Evolutionary conservation across 2,329 filamentous ascomycete species (phyloP), one percentile per base, ranked within the genome.

Genomic region (Knoxdaviesia proteae): DNA sequence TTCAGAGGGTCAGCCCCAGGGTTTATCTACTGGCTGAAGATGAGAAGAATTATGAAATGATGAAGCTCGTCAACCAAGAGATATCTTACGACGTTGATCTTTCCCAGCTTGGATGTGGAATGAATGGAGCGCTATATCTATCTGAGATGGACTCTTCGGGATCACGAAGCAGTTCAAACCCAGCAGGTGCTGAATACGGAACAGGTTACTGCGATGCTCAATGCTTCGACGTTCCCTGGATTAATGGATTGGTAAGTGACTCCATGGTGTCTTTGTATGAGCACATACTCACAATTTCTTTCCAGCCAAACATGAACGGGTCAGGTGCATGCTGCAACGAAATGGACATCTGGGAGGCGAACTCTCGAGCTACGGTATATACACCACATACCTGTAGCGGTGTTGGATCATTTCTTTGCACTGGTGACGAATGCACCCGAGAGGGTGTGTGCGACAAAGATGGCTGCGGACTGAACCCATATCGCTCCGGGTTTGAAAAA

Each of bases 61-160:
- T 79, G 53, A 61, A 74, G 47, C 61, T 79, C 41, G 64, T 69
- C 31, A 71, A 71, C 51, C 58, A 68, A 48, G 76, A 80, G 54
- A 68, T 80, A 52, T 68, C 69, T 8, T 78, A 80, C 44, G 74
- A 78, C 39, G 74, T 79, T 4, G 76, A 80, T 50, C 66, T 75
- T 38, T 75, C 72, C 31, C 65, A 69, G 49, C 61, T 80, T 33
- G 70, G 71, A 9, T 81, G 77, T 49, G 77, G 77, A 44, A 61
- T 80, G 53, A 80, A 81, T 54, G 75, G 75, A 46, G 75, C 76
- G 11, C 54, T 80, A 32, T 79, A 80, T 57, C 68, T 80, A 8
- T 61, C 58, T 20, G 61, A 64, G 54, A 65, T 65, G 62, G 64
- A 70, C 7, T 59, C 63, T 6, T 70, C 77, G 50, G 79, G 78